Evolutionary conservation across 495 filamentous ascomycete genomes (phyloP).

Genomic region (Penicillium bialowiezense): DNA sequence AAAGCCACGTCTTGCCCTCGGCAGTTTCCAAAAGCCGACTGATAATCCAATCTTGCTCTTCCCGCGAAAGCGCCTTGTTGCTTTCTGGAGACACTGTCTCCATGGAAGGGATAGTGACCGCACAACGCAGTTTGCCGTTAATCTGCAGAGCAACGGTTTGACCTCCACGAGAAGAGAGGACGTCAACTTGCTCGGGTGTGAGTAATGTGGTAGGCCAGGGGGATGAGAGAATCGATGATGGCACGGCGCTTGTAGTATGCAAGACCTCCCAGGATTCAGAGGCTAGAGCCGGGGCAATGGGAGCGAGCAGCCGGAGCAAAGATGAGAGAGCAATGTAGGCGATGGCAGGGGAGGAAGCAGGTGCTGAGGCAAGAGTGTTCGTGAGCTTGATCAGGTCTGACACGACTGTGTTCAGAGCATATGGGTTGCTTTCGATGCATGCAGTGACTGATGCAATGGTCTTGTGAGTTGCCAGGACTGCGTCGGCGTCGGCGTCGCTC

Average conservation of each 20-base stretch:
- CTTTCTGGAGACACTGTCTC: conserved; percentile 15
- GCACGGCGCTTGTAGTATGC: conserved; percentile 21
- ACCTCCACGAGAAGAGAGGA: conserved; percentile 36
- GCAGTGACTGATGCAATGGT: conserved; percentile 66
- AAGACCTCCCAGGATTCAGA: conserved; percentile 77
- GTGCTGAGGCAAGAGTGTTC: conserved; percentile 53
- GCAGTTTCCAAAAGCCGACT: conserved; percentile 44
- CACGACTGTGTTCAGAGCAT: conserved; percentile 75
- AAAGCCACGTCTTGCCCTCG: conserved; percentile 45
- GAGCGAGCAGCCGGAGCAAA: conserved; percentile 69
- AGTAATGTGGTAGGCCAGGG: conserved; percentile 52
- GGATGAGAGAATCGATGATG: conserved; percentile 44
- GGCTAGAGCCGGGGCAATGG: conserved; percentile 71
- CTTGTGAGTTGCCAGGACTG: conserved; percentile 62
- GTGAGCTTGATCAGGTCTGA: conserved; percentile 79
- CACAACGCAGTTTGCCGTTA: conserved; percentile 70
- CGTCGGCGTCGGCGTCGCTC: conserved; percentile 49
- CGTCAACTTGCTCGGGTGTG: conserved; percentile 44
- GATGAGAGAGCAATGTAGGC: conserved; percentile 39
- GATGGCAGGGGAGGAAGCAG: conserved; percentile 29
- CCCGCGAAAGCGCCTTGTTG: conserved; percentile 14
- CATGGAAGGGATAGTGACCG: conserved; percentile 52
- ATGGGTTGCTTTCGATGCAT: conserved; percentile 63
- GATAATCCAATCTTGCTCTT: conserved; percentile 57
- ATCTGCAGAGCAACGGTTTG: conserved; percentile 66